Evolutionary conservation across 2,329 filamentous ascomycete genomes (phyloP).

Genomic region (Colletotrichum sp.): DNA sequence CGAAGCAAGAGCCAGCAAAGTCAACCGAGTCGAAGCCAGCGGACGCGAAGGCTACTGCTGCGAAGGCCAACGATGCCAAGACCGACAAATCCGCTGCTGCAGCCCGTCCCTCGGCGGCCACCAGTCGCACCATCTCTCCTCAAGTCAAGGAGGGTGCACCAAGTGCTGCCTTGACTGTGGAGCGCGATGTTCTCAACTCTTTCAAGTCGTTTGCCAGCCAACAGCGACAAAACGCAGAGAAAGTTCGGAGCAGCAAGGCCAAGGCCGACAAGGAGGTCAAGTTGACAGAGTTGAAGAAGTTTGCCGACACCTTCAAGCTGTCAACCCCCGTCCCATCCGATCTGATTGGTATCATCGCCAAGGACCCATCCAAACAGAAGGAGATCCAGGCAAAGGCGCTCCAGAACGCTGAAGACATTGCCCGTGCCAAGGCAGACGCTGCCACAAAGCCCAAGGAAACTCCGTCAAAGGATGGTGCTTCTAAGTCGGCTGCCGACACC

Average conservation of each 20-base stretch:
- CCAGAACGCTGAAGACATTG: conserved; percentile 72
- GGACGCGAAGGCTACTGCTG: conserved; percentile 3
- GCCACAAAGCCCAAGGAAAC: conserved; percentile 59
- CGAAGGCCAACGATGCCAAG: conserved; percentile 1
- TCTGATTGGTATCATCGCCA: conserved; percentile 92
- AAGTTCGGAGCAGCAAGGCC: conserved; percentile 61
- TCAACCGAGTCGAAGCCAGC: background rate
- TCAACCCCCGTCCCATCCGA: conserved; percentile 91
- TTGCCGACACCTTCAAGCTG: conserved; percentile 92
- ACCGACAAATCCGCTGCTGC: conserved; percentile 25
- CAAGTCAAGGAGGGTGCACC: conserved; percentile 46
- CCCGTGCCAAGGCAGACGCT: conserved; percentile 48
- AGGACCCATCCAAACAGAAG: conserved; percentile 93
- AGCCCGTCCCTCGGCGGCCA: conserved; percentile 39
- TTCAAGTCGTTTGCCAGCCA: conserved; percentile 69
- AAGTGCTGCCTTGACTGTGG: conserved; percentile 65
- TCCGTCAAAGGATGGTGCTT: conserved; percentile 52
- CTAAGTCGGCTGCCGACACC: conserved; percentile 35
- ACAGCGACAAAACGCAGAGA: conserved; percentile 61
- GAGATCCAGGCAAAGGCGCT: conserved; percentile 90
- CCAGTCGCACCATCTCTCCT: conserved; percentile 46
- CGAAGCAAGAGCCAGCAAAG: conserved; percentile 8
- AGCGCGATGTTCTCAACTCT: conserved; percentile 64
- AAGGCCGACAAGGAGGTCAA: conserved; percentile 88
- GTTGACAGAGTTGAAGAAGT: conserved; percentile 93